These are phyloP conservation scores for Xylariaceae sp. DNA, from an alignment of 2,329 filamentous ascomycete genomes.

Conservation along the genomic window DNA sequence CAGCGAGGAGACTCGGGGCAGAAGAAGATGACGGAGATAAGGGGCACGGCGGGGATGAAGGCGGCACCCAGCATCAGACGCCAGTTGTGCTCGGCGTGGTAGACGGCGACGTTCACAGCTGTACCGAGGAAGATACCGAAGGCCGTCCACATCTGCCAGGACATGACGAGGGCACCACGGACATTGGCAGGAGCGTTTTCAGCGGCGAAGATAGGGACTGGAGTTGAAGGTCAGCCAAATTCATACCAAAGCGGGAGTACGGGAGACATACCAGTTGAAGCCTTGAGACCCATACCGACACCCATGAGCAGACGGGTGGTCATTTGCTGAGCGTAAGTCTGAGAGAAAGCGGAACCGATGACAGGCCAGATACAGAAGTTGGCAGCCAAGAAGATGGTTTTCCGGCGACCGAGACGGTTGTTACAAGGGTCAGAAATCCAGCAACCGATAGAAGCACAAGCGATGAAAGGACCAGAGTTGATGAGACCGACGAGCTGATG, in stretches of 20 bases:
- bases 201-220: slow-evolving; percentile 69
- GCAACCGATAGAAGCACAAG: slow-evolving; percentile 47
- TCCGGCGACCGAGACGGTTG: slow-evolving; percentile 56
- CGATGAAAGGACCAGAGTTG: slow-evolving; percentile 44
- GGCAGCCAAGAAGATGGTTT: slow-evolving; percentile 66
- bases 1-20: slow-evolving; percentile 63
- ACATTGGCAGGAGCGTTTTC: slow-evolving; percentile 66
- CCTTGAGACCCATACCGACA: slow-evolving; percentile 72
- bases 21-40: slow-evolving; percentile 56
- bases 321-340: slow-evolving; percentile 68
- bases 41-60: slow-evolving; percentile 54
- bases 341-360: slow-evolving; percentile 65
- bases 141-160: slow-evolving; percentile 67
- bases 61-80: slow-evolving; percentile 48
- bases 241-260: not conserved
- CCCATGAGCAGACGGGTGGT: slow-evolving; percentile 67
- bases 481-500: slow-evolving; percentile 50
- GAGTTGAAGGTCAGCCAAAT: slow-evolving; percentile 4
- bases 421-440: slow-evolving; percentile 58
- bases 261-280: slow-evolving; percentile 45
- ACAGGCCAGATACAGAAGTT: slow-evolving; percentile 66
- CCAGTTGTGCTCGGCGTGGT: slow-evolving; percentile 33
- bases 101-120: slow-evolving; percentile 53
- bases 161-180: slow-evolving; percentile 74
- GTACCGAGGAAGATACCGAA: slow-evolving; percentile 59